A percentile compares a stretch with the other conserved stretches of the same genome.
These are phyloP conservation scores for Phytopythium sindhum DNA, from an alignment of 352 stramenopile genomes.

Conservation along the genomic window DNA sequence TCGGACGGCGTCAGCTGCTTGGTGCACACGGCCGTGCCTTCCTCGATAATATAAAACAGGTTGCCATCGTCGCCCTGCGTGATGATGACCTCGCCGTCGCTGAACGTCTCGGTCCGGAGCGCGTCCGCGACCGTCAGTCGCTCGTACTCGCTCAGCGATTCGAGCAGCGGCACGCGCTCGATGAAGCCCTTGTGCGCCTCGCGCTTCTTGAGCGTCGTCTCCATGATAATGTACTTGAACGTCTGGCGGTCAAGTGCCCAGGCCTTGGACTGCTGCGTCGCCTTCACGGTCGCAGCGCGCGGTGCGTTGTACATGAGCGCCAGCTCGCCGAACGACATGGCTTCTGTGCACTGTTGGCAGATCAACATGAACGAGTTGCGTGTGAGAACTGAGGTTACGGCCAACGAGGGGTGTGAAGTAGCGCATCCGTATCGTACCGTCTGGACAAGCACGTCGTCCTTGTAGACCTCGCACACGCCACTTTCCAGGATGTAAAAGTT, in stretches of 20 bases:
- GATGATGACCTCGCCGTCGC: constrained; percentile 89
- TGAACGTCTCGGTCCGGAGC: constrained; percentile 79
- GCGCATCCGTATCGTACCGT: constrained; percentile 33
- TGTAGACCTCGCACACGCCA: constrained; percentile 90
- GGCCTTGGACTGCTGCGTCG: constrained; percentile 86
- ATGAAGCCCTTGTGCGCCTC: constrained; percentile 88
- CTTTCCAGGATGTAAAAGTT: constrained; percentile 95
- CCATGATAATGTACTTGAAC: constrained; percentile 92
- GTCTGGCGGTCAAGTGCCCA: constrained; percentile 90
- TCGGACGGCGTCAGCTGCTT: constrained; percentile 80
- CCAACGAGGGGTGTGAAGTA: neutral
- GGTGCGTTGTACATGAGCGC: constrained; percentile 97
- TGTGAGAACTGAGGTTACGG: neutral
- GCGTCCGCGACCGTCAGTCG: constrained; percentile 87
- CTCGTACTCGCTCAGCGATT: constrained; percentile 89
- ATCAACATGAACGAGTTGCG: neutral
- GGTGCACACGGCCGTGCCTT: constrained; percentile 73
- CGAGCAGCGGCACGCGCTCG: constrained; percentile 86
- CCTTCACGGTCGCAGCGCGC: constrained; percentile 93
- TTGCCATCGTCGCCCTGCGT: constrained; percentile 85
- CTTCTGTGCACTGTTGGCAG: constrained; percentile 62
- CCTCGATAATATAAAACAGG: constrained; percentile 91
- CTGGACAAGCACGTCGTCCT: constrained; percentile 84
- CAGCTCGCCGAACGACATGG: constrained; percentile 95
- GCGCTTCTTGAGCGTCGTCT: constrained; percentile 88